Evolutionary conservation across 2,329 filamentous ascomycete genomes (phyloP).

Genomic region (Exophiala spinifera): DNA sequence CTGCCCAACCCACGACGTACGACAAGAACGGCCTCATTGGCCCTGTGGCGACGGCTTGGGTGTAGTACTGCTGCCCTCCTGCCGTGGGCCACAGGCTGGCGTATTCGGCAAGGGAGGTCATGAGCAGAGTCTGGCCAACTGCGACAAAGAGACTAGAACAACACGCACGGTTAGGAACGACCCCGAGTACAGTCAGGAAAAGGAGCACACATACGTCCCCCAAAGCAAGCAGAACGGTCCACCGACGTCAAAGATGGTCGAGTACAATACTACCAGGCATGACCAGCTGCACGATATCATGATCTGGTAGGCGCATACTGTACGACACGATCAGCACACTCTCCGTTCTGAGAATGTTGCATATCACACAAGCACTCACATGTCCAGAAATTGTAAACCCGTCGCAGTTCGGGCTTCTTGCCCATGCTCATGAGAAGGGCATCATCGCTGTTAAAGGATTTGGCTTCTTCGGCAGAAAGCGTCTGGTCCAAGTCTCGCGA

Average conservation of each 20-base stretch:
- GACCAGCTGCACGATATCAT: constrained; percentile 26
- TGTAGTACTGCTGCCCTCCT: constrained; percentile 25
- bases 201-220: constrained; percentile 14
- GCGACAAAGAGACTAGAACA: constrained; percentile 17
- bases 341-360: too few relatives aligned
- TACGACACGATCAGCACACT: neutral
- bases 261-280: constrained; percentile 25
- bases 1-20: constrained; percentile 22
- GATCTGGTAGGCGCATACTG: constrained; percentile 24
- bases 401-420: constrained; percentile 24
- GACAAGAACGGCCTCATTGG: constrained; percentile 16
- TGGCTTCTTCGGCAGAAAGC: constrained; percentile 13
- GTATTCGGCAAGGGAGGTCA: constrained; percentile 24
- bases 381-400: constrained; percentile 26
- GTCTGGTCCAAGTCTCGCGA: constrained; percentile 11
- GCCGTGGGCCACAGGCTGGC: constrained; percentile 23
- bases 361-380: constrained; percentile 3
- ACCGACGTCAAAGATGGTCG: constrained; percentile 25
- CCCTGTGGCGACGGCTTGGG: constrained; percentile 20
- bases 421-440: constrained; percentile 24
- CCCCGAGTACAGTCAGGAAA: too few relatives aligned
- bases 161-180: neutral
- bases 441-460: constrained; percentile 21
- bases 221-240: constrained; percentile 19
- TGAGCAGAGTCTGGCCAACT: constrained; percentile 21